Evolutionary conservation across 805 yeast genomes (phyloP).

Genomic region (Ogataea chonburiensis): DNA sequence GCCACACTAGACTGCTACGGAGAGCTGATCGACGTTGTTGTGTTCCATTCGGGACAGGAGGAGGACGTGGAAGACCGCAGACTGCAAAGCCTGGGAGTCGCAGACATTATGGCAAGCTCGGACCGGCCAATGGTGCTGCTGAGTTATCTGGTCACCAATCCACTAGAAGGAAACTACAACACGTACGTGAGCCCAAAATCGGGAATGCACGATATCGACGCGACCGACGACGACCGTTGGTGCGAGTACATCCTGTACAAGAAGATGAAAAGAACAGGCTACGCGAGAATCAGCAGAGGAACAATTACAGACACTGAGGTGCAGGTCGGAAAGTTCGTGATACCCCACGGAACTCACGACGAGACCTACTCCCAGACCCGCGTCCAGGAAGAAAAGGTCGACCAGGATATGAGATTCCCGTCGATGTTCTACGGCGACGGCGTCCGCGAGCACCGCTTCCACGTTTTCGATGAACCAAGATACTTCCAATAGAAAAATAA

Average conservation of each 20-base stretch:
- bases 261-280: conserved; percentile 81
- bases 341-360: conserved; percentile 36
- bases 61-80: conserved; percentile 94
- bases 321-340: conserved; percentile 88
- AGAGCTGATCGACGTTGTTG: conserved; percentile 83
- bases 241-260: conserved; percentile 94
- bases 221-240: conserved; percentile 96
- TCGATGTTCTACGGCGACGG: conserved; percentile 81
- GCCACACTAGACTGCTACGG: conserved; percentile 94
- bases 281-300: conserved; percentile 90
- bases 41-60: conserved; percentile 97
- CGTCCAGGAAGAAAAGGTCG: conserved; percentile 55
- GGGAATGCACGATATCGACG: conserved; percentile 92
- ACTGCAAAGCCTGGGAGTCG: conserved; percentile 73
- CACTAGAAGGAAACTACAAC: conserved; percentile 86
- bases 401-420: conserved; percentile 73
- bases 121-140: conserved; percentile 80
- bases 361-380: conserved; percentile 38
- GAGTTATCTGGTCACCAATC: conserved; percentile 88
- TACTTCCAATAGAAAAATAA: conserved; percentile 46
- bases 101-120: conserved; percentile 78
- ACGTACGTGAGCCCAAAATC: conserved; percentile 81
- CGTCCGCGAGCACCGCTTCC: conserved; percentile 88
- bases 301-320: conserved; percentile 96
- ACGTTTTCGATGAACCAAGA: conserved; percentile 92